These are phyloP conservation scores for Kluyveromyces siamensis DNA, from an alignment of 805 yeast species.

Conservation along the genomic window DNA sequence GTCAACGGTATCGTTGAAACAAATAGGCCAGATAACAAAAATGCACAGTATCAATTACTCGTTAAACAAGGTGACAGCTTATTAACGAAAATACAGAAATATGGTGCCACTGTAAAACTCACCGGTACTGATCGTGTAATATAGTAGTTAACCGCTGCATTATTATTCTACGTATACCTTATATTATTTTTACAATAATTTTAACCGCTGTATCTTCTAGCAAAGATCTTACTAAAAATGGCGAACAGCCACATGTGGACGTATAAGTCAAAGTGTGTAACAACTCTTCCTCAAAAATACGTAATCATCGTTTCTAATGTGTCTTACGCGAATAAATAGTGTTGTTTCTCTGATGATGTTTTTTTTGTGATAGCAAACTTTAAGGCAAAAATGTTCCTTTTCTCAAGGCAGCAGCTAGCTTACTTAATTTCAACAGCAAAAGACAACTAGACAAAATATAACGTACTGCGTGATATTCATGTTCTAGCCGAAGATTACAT, in stretches of 20 bases:
- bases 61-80: conserved; percentile 89
- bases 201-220: not conserved
- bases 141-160: conserved; percentile 1
- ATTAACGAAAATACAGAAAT: conserved; percentile 89
- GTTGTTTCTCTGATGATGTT: not conserved
- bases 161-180: not conserved
- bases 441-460: too few species aligned
- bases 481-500: not conserved
- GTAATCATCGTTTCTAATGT: too few species aligned
- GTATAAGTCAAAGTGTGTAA: too few species aligned
- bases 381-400: not conserved
- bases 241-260: not conserved
- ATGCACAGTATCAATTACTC: conserved; percentile 81
- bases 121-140: conserved; percentile 76
- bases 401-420: too few species aligned
- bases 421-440: too few species aligned
- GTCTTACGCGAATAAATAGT: not conserved
- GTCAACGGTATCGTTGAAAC: conserved; percentile 94
- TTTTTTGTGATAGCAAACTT: not conserved
- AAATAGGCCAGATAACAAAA: conserved; percentile 92
- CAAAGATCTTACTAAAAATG: not conserved
- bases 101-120: conserved; percentile 93
- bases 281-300: too few species aligned
- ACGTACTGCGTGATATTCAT: not conserved
- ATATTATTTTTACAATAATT: not conserved